Evolutionary conservation across 352 stramenopile genomes (phyloP).

Genomic region (Pythium scleroteichum): DNA sequence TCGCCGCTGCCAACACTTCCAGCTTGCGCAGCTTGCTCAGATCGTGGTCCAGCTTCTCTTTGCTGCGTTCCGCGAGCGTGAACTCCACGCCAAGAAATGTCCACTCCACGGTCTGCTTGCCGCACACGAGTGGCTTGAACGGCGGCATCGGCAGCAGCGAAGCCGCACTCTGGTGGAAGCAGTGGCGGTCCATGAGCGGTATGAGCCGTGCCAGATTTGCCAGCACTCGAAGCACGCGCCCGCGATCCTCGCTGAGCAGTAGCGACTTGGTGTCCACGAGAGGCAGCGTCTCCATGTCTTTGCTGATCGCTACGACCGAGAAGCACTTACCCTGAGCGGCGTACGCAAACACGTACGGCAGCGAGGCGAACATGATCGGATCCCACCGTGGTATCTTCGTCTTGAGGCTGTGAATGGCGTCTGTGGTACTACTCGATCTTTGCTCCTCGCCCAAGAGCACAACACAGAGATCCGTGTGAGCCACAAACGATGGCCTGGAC

Average conservation of each 20-base stretch:
- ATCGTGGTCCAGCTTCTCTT: neutral
- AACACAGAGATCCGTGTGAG: neutral
- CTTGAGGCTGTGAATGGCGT: neutral
- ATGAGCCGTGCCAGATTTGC: neutral
- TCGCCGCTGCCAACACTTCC: too few species aligned
- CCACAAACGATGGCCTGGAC: neutral
- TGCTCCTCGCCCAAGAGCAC: neutral
- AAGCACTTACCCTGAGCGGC: neutral
- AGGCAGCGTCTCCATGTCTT: neutral
- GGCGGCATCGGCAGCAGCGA: neutral
- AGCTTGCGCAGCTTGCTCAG: too few species aligned
- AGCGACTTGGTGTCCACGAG: neutral
- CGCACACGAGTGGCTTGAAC: neutral
- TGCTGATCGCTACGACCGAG: neutral
- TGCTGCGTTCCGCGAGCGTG: neutral
- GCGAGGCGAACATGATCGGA: neutral
- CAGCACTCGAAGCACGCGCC: neutral
- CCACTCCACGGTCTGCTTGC: neutral
- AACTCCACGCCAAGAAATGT: neutral
- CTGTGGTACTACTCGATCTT: neutral
- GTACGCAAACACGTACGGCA: neutral
- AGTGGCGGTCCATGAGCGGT: neutral
- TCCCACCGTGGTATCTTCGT: neutral
- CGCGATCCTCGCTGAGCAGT: neutral
- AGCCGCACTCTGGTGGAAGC: neutral